Conservation (phyloP, 1,139 yeast genomes). For the Yarrowia galli region DNA sequence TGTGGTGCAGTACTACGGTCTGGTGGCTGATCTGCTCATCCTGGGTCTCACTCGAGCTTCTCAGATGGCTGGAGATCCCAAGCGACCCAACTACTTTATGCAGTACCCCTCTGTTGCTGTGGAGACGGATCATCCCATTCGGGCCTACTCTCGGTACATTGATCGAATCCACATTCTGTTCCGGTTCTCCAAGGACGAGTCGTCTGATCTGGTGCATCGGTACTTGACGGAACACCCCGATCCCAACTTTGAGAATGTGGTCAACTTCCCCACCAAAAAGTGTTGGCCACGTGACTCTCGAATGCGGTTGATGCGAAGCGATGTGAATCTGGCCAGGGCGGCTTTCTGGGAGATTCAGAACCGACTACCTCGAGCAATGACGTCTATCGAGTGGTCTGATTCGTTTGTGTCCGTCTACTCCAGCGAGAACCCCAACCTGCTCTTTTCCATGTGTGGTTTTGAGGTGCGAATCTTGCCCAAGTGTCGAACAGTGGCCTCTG, state of each 20-base stretch:
- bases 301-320: conserved; percentile 90
- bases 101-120: conserved; percentile 67
- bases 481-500: conserved; percentile 57
- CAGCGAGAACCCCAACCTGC: conserved; percentile 82
- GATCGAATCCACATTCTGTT: conserved; percentile 83
- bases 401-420: conserved; percentile 89
- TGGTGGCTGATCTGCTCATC: conserved; percentile 79
- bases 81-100: conserved; percentile 75
- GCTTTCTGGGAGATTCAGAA: conserved; percentile 88
- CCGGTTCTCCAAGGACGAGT: conserved; percentile 74
- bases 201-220: conserved; percentile 76
- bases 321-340: conserved; percentile 91
- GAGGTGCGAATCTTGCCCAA: conserved; percentile 90
- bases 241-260: conserved; percentile 85
- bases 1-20: conserved; percentile 87
- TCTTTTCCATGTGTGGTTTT: conserved; percentile 94
- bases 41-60: conserved; percentile 87
- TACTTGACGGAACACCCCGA: conserved; percentile 86
- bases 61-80: conserved; percentile 80
- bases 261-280: conserved; percentile 84
- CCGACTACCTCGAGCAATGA: conserved; percentile 77
- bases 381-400: conserved; percentile 80
- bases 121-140: conserved; percentile 75
- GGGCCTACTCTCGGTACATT: conserved; percentile 80
- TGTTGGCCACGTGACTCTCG: conserved; percentile 96